These are phyloP conservation scores for Lolium rigidum DNA, from an alignment of 176 grass and related monocot species.

Conservation along the genomic window DNA sequence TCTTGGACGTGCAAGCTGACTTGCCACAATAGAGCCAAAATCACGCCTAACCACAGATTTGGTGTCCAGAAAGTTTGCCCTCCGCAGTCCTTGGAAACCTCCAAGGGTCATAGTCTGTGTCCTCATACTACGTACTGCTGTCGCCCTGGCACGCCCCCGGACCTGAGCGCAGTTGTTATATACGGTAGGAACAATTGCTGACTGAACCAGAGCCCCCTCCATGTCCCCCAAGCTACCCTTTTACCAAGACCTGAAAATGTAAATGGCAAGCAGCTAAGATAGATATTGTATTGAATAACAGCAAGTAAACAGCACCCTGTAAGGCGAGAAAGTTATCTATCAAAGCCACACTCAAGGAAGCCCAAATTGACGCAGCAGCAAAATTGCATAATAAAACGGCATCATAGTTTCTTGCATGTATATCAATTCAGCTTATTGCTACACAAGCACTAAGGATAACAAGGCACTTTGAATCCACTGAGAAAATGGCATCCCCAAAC, in stretches of 20 bases:
- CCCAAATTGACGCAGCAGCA: background rate
- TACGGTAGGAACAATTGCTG: constrained; percentile 61
- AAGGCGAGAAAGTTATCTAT: background rate
- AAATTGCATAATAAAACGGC: background rate
- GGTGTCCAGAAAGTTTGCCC: constrained; percentile 54
- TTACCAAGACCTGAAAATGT: constrained; percentile 25
- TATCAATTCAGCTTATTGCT: background rate
- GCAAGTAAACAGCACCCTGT: background rate
- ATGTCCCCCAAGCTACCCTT: constrained; percentile 44
- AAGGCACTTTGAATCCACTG: background rate
- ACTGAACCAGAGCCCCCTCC: constrained; percentile 82
- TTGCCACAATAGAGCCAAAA: constrained; percentile 57
- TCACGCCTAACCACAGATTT: constrained; percentile 47
- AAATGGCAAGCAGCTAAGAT: background rate
- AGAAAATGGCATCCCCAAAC: constrained; percentile 12
- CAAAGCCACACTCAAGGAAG: background rate
- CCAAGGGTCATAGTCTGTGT: constrained; percentile 49
- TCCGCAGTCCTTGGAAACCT: constrained; percentile 63
- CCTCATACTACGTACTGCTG: constrained; percentile 52
- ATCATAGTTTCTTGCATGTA: background rate
- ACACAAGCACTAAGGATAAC: constrained; percentile 3
- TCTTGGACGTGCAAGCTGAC: constrained; percentile 56
- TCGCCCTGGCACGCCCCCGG: constrained; percentile 34
- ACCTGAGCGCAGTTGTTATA: constrained; percentile 52
- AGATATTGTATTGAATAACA: background rate